Percentiles rank a stretch among this genome's conserved stretches.
These are phyloP conservation scores for Tubosaeta sp. DNA, from an alignment of 768 basidiomycete species.

Conservation along the genomic window DNA sequence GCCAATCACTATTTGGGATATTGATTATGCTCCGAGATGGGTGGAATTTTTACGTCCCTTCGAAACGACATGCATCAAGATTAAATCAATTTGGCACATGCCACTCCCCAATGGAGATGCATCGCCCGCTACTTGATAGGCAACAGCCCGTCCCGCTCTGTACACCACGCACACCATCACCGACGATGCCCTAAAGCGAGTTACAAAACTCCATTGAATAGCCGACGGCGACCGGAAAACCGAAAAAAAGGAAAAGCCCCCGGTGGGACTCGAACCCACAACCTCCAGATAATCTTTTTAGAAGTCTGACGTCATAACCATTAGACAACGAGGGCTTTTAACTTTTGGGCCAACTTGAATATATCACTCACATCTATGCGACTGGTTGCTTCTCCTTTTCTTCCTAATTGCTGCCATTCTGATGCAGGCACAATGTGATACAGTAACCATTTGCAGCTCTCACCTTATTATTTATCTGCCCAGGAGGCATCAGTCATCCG, in stretches of 20 bases:
- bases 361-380: not conserved
- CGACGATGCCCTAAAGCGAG: not conserved
- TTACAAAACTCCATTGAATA: not conserved
- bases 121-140: not conserved
- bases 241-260: conserved; percentile 44
- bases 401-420: too few species aligned
- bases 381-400: too few species aligned
- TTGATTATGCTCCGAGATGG: conserved; percentile 1
- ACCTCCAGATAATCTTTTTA: conserved; percentile 79
- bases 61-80: conserved; percentile 7
- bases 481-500: not conserved
- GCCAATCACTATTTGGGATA: conserved; percentile 1
- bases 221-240: not conserved
- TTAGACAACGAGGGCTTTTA: conserved; percentile 75
- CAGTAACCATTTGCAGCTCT: too few species aligned
- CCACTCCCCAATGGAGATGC: not conserved
- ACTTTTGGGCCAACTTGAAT: not conserved
- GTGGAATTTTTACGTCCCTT: conserved; percentile 21
- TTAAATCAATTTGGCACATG: conserved; percentile 5
- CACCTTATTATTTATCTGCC: not conserved
- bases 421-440: too few species aligned
- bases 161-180: not conserved
- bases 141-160: not conserved
- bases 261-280: conserved; percentile 85
- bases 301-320: conserved; percentile 92